Percentiles rank a stretch among this genome's conserved stretches.
Evolutionary conservation across 768 basidiomycete genomes (phyloP).

Genomic region (Leccinum ochraceum): DNA sequence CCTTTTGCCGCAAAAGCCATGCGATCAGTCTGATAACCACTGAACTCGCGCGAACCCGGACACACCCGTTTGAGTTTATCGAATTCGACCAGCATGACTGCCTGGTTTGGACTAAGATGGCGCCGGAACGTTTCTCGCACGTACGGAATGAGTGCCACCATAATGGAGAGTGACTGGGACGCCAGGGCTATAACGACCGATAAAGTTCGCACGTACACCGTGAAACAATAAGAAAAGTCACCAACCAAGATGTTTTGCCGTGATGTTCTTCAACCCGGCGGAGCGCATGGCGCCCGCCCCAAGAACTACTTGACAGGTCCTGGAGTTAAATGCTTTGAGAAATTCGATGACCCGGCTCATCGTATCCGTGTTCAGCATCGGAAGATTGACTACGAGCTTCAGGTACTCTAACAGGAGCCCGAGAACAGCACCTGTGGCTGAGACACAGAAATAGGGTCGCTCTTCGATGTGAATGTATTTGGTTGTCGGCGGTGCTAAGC

Average conservation of each 20-base stretch:
- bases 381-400: slow-evolving; percentile 82
- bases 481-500: slow-evolving; percentile 32
- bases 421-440: slow-evolving; percentile 78
- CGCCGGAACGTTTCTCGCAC: slow-evolving; percentile 93
- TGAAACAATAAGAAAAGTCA: slow-evolving; percentile 21
- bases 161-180: slow-evolving; percentile 92
- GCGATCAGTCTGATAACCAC: slow-evolving; percentile 7
- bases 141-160: slow-evolving; percentile 93
- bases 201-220: slow-evolving; percentile 14
- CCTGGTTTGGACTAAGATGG: slow-evolving; percentile 92
- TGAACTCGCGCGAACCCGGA: slow-evolving; percentile 15
- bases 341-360: slow-evolving; percentile 95
- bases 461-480: slow-evolving; percentile 83
- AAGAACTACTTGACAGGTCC: slow-evolving; percentile 96
- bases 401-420: slow-evolving; percentile 82
- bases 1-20: slow-evolving; percentile 44
- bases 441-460: slow-evolving; percentile 79
- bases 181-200: slow-evolving; percentile 68
- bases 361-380: slow-evolving; percentile 90
- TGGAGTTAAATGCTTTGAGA: slow-evolving; percentile 95
- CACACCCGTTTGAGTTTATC: slow-evolving; percentile 95
- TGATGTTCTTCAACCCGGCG: slow-evolving; percentile 97
- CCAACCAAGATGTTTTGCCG: slow-evolving; percentile 93
- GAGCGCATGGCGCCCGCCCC: slow-evolving; percentile 99
- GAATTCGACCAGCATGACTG: slow-evolving; percentile 96